A percentile compares a stretch with the other conserved stretches of the same genome.
These are phyloP conservation scores for Hypholoma fasciculare DNA, from an alignment of 768 basidiomycete species.

Conservation along the genomic window DNA sequence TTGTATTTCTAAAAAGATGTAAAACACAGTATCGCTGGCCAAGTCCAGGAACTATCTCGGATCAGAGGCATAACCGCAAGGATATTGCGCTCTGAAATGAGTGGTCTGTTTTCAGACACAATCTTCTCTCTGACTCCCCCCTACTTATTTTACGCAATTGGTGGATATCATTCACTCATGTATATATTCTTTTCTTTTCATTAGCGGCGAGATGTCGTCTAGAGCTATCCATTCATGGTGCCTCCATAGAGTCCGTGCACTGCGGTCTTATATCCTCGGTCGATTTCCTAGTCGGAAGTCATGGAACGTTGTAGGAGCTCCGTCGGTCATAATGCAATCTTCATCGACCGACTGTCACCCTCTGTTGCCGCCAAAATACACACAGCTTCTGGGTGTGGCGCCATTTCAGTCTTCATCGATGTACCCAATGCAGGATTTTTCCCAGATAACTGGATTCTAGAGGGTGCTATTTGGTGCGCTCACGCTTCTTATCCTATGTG, in stretches of 20 bases:
- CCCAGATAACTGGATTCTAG: too few relatives aligned
- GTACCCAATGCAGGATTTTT: too few relatives aligned
- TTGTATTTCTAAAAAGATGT: slow-evolving; percentile 4
- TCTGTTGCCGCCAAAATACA: too few relatives aligned
- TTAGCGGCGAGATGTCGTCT: too few relatives aligned
- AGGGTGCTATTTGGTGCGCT: too few relatives aligned
- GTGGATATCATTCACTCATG: not conserved
- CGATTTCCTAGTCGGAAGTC: not conserved
- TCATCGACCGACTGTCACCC: not conserved
- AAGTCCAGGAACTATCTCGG: slow-evolving; percentile 1
- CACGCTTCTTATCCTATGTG: too few relatives aligned
- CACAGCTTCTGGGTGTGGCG: too few relatives aligned
- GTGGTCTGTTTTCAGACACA: slow-evolving; percentile 13
- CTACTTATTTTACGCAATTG: not conserved
- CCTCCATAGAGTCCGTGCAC: not conserved
- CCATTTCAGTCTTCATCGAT: too few relatives aligned
- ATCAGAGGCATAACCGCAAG: slow-evolving; percentile 10
- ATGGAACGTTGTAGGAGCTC: not conserved
- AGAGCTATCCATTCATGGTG: not conserved
- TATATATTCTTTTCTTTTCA: not conserved
- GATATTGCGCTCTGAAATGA: slow-evolving; percentile 16
- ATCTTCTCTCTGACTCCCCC: slow-evolving; percentile 20
- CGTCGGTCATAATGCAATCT: not conserved
- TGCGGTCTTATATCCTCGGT: not conserved
- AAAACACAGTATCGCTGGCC: slow-evolving; percentile 12